Conservation (phyloP, 1,284 basidiomycete species). For the Leccinum pallidistipes region DNA sequence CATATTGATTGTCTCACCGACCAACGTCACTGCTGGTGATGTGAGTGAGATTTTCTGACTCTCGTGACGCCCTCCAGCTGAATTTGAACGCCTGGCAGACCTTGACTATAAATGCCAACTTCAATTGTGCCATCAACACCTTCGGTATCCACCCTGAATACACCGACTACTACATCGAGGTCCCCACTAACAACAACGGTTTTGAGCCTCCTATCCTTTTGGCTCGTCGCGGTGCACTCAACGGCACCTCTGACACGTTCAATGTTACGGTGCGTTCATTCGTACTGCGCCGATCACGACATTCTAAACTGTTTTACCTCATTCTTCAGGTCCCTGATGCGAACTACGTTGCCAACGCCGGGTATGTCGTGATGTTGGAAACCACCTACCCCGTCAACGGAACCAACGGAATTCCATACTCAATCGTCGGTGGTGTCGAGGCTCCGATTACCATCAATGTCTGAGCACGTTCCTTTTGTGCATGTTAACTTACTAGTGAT, state of each 20-base stretch:
- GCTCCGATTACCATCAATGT: constrained; percentile 20
- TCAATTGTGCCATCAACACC: constrained; percentile 24
- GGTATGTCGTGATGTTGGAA: constrained; percentile 13
- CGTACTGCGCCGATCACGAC: background rate
- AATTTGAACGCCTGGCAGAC: background rate
- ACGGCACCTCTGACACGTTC: background rate
- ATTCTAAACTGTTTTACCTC: background rate
- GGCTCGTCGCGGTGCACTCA: constrained; percentile 16
- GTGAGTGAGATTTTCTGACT: constrained; percentile 15
- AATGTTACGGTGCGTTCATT: background rate
- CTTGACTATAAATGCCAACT: constrained; percentile 21
- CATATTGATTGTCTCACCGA: constrained; percentile 21
- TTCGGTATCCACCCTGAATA: constrained; percentile 23
- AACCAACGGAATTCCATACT: constrained; percentile 27
- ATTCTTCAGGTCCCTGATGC: constrained; percentile 29
- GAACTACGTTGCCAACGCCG: constrained; percentile 22
- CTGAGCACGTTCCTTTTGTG: background rate
- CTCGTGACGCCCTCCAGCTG: background rate
- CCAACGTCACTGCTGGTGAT: constrained; percentile 27
- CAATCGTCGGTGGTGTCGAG: constrained; percentile 24
- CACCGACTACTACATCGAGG: constrained; percentile 36
- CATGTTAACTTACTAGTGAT: background rate
- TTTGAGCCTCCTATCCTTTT: constrained; percentile 33
- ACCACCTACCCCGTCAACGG: constrained; percentile 27
- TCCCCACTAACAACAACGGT: constrained; percentile 33